Conservation (phyloP, 1,139 yeast species). For the Suhomyces bokatorum region DNA sequence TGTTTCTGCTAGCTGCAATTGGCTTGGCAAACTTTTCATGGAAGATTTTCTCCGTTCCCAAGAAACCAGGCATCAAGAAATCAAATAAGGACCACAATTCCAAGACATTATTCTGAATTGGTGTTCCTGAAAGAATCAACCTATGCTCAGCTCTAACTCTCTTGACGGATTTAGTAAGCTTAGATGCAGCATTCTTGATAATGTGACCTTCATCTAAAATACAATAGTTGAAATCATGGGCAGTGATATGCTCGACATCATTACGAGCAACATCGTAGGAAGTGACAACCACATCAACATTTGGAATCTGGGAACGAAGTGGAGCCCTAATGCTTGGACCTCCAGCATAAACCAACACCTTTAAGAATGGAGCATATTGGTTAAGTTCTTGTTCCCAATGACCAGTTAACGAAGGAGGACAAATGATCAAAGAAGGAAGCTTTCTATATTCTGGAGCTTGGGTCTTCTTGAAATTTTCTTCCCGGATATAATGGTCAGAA, state of each 20-base stretch:
- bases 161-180: constrained; percentile 86
- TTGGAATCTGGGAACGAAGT: constrained; percentile 53
- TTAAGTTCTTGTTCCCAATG: constrained; percentile 97
- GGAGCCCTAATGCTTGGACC: constrained; percentile 74
- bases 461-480: constrained; percentile 63
- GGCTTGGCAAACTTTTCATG: constrained; percentile 97
- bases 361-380: constrained; percentile 87
- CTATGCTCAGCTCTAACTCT: constrained; percentile 82
- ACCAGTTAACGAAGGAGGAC: constrained; percentile 97
- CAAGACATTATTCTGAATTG: constrained; percentile 94
- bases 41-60: constrained; percentile 92
- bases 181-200: constrained; percentile 87
- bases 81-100: constrained; percentile 98
- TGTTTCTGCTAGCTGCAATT: constrained; percentile 89
- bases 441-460: constrained; percentile 67
- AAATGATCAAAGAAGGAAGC: constrained; percentile 81
- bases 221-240: constrained; percentile 83
- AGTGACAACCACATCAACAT: constrained; percentile 83
- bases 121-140: constrained; percentile 91
- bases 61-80: constrained; percentile 96
- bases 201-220: constrained; percentile 98
- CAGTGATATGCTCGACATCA: constrained; percentile 66
- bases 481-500: constrained; percentile 88
- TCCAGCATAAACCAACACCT: constrained; percentile 86
- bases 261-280: constrained; percentile 96